Evolutionary conservation across 2,329 filamentous ascomycete species (phyloP), one percentile per base, ranked within the genome.

Genomic region (Fusarium hostae): DNA sequence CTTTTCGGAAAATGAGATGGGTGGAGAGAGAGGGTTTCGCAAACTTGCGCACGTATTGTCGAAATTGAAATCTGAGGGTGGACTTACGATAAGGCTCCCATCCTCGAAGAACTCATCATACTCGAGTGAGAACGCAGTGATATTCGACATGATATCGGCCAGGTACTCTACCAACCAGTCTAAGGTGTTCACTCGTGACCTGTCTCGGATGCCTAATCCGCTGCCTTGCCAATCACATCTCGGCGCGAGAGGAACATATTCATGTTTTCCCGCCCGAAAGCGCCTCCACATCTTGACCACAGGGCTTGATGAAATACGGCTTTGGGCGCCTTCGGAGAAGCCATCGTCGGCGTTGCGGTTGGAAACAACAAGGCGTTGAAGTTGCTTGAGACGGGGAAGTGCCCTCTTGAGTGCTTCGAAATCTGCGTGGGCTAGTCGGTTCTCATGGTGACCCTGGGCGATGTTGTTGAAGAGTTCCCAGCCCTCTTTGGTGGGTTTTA

Each of bases 191-290:
- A 39, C 37, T n/a, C 18, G 37, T 11, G 37, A n/a, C 18, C 37
- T 39, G 37, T 39, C 37, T 3, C 7, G 1, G 7, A 39, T n/a
- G 6, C 37, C 37, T 6, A 39, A n/a, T 6, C 37, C 37, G 37
- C 37, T 39, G 37, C 18, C 37, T 20, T 18, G 13, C 47, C 35
- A 40, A 9, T 52, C 50, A 12, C 50, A 40, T 22, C 35, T 52
- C 10, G 35, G 50, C 0, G 50, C 18, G 8, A 52, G n/a, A 16
- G 50, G 50, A 20, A 5, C 11, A 12, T 5, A 9, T 13, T 41
- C 5, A 6, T 6, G 5, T 8, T 11, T n/a, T 37, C 26, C n/a
- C 5, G 4, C 6, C 11, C 6, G 12, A 26, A 35, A 24, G 0
- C 16, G 32, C 10, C n/a, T 35, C 48, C 50, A 52, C 50, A 30